Evolutionary conservation across 2,329 filamentous ascomycete species (phyloP).

Genomic region (Sporothrix brasiliensis): DNA sequence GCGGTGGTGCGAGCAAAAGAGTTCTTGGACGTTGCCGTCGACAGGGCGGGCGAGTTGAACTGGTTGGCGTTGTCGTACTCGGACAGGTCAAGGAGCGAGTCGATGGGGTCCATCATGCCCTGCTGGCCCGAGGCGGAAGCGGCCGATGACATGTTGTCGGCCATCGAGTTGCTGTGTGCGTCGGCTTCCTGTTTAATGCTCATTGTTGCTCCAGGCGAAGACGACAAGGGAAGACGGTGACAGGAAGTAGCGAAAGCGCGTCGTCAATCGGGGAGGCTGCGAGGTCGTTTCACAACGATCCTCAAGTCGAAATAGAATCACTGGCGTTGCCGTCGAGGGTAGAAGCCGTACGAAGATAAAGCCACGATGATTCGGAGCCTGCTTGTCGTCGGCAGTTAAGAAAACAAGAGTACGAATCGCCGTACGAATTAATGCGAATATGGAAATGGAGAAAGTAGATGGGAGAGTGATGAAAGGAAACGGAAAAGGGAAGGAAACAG

Average conservation of each 20-base stretch:
- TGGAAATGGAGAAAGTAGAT: background rate
- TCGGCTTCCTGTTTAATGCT: conserved; percentile 35
- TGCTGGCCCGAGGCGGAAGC: conserved; percentile 41
- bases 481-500: conserved; percentile 12
- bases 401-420: conserved; percentile 14
- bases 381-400: conserved; percentile 9
- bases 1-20: conserved; percentile 52
- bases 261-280: conserved; percentile 22
- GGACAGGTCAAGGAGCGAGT: conserved; percentile 62
- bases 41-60: conserved; percentile 64
- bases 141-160: conserved; percentile 38
- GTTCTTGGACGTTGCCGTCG: conserved; percentile 58
- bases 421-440: conserved; percentile 20
- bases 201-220: conserved; percentile 26
- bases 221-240: background rate
- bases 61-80: conserved; percentile 62
- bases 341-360: background rate
- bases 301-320: background rate
- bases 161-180: conserved; percentile 29
- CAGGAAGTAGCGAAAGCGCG: background rate
- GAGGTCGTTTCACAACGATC: conserved; percentile 10
- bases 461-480: background rate
- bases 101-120: conserved; percentile 52
- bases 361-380: conserved; percentile 10
- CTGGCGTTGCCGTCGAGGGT: background rate